Evolutionary conservation across 306 rosid genomes (phyloP), one percentile per base, ranked within the genome.

Genomic region (Fragaria iinumae): DNA sequence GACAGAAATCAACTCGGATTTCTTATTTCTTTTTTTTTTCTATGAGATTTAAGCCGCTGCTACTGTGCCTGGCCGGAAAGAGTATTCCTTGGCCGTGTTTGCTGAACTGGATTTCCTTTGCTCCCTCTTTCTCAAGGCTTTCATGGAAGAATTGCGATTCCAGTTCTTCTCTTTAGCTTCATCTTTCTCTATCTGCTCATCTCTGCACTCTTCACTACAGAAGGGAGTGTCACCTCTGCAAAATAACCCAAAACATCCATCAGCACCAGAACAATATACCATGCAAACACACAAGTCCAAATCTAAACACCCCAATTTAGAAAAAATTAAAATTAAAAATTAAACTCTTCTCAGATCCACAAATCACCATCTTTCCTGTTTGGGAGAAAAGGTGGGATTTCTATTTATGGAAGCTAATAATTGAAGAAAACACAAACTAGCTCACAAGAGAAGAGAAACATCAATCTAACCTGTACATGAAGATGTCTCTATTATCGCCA

Each of bases 141-240:
- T 89, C 89, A 89, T 75, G 0, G 98, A 92, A 39, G 94, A 88
- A 38, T 93, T 82, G 38, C 86, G 80, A 25, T 79, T 92, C 79
- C 79, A 34, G 8, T 92, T 87, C 86, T 88, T 93, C 87, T 92
- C 98, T 18, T 87, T 86, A 0, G 86, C 83, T 80, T 95, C 97
- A 41, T 95, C 97, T 0, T 41, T 76, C 32, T 90, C 96, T 25
- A 95, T 95, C 72, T 95, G 97, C 62, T 90, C 96, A n/a, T 74
- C 83, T 64, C 98, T 88, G 71, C 98, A 95, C 76, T 92, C 97
- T 78, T 88, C 97, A 57, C 97, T 95, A 39, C 98, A 95, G 80
- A 95, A 95, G 17, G 98, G 98, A 1, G 90, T 88, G 64, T 95
- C 98, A 34, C 97, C 98, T 86, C 98, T 95, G 96, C 71, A 83